Percentiles rank a stretch among this genome's conserved stretches.
Conservation (phyloP, 257 asterid genomes). For the Penstemon eatonii region DNA sequence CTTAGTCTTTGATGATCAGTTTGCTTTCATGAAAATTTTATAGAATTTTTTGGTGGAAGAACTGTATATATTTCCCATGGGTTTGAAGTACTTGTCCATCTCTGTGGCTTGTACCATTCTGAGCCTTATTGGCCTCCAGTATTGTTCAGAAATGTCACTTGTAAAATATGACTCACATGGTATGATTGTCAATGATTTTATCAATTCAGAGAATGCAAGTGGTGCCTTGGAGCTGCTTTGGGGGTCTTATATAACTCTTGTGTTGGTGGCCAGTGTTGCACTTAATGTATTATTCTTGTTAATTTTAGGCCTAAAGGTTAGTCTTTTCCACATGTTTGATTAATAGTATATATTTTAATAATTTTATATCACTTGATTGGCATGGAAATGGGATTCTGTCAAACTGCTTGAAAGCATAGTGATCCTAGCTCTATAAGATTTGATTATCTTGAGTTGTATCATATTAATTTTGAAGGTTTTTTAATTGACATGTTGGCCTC, state of each 20-base stretch:
- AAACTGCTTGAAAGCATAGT: neutral
- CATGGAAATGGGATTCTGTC: neutral
- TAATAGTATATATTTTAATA: neutral
- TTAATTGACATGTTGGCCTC: neutral
- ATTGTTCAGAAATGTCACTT: conserved; percentile 66
- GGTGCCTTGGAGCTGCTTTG: conserved; percentile 56
- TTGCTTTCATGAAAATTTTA: conserved; percentile 56
- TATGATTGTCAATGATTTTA: conserved; percentile 46
- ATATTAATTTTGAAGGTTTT: neutral
- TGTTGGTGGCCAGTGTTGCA: conserved; percentile 68
- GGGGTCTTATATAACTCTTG: conserved; percentile 63
- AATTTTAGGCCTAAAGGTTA: conserved; percentile 75
- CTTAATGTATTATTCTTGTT: conserved; percentile 54
- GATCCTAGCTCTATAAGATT: neutral
- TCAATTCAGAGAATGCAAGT: conserved; percentile 55
- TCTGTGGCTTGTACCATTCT: conserved; percentile 61
- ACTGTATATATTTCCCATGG: conserved; percentile 56
- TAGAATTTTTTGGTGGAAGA: conserved; percentile 37
- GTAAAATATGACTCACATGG: conserved; percentile 66
- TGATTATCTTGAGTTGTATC: neutral
- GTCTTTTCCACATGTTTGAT: conserved; percentile 1
- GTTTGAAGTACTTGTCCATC: conserved; percentile 64
- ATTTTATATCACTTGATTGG: conserved; percentile 3
- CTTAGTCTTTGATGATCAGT: conserved; percentile 36
- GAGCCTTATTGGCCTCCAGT: conserved; percentile 75